phyloP scores from a whole-genome alignment of 2,329 filamentous ascomycete species.

The Diplodia sapinea region DNA sequence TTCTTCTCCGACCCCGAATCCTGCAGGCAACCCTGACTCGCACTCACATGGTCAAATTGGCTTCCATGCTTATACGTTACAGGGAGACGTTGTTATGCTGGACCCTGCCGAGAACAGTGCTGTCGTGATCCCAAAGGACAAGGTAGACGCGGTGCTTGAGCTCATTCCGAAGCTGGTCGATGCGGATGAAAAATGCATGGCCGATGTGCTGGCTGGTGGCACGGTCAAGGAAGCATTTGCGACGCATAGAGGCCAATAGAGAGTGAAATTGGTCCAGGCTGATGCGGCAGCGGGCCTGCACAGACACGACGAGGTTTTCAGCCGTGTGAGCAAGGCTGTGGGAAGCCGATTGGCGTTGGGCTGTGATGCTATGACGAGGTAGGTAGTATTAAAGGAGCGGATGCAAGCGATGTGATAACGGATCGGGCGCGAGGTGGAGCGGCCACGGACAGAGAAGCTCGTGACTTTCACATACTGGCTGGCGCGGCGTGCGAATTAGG shows the following conservation, averaged over 20 bases:
- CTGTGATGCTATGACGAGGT: constrained; percentile 17
- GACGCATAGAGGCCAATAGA: constrained; percentile 50
- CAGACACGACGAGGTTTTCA: not conserved
- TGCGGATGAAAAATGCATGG: constrained; percentile 53
- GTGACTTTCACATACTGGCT: constrained; percentile 20
- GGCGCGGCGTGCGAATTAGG: constrained; percentile 9
- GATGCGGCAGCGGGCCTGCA: constrained; percentile 4
- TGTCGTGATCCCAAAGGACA: constrained; percentile 68
- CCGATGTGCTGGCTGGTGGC: constrained; percentile 67
- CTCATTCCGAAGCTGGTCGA: constrained; percentile 59
- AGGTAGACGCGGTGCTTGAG: constrained; percentile 65
- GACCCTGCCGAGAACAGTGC: constrained; percentile 71
- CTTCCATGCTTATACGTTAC: constrained; percentile 33
- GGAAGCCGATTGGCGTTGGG: constrained; percentile 16
- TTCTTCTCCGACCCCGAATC: too few species aligned
- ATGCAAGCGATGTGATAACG: constrained; percentile 24
- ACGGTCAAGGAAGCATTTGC: constrained; percentile 71
- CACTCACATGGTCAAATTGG: not conserved
- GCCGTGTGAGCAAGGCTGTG: not conserved
- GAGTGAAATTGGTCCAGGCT: not conserved
- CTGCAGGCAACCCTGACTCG: not conserved
- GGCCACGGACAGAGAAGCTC: constrained; percentile 10
- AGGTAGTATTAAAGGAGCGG: constrained; percentile 19
- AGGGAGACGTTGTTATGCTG: constrained; percentile 72
- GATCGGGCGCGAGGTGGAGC: constrained; percentile 26